Percentiles rank a stretch among this genome's conserved stretches.
These are phyloP conservation scores for Fusarium mundagurra DNA, from an alignment of 2,329 filamentous ascomycete genomes.

Conservation along the genomic window DNA sequence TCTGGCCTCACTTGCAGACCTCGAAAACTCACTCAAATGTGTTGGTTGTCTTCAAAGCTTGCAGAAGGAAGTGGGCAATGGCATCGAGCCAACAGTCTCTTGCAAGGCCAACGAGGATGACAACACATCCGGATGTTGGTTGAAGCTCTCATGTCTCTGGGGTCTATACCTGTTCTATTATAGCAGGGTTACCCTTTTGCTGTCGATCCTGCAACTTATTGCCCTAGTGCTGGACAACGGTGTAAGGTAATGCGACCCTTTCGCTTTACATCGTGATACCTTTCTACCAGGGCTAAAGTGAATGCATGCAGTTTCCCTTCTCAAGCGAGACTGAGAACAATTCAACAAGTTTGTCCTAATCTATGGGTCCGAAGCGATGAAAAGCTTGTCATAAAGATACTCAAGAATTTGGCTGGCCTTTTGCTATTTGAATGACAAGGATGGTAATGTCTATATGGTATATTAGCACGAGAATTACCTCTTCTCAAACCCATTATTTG, in stretches of 20 bases:
- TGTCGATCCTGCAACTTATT: background rate
- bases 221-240: background rate
- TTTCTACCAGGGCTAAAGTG: background rate
- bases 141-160: background rate
- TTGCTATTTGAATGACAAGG: background rate
- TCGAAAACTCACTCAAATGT: constrained; percentile 9
- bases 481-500: background rate
- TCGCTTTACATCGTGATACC: background rate
- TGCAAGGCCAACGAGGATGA: background rate
- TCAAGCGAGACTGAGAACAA: background rate
- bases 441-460: background rate
- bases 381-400: background rate
- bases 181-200: background rate
- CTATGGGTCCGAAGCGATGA: background rate
- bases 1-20: background rate
- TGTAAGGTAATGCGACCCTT: background rate
- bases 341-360: background rate
- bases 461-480: background rate
- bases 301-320: background rate
- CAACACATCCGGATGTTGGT: constrained; percentile 21
- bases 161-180: background rate
- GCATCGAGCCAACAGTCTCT: constrained; percentile 25
- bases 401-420: background rate
- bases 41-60: constrained; percentile 9
- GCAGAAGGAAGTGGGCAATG: constrained; percentile 6